Conservation (phyloP, 495 filamentous ascomycete genomes). For the Chaetomium tenue region DNA sequence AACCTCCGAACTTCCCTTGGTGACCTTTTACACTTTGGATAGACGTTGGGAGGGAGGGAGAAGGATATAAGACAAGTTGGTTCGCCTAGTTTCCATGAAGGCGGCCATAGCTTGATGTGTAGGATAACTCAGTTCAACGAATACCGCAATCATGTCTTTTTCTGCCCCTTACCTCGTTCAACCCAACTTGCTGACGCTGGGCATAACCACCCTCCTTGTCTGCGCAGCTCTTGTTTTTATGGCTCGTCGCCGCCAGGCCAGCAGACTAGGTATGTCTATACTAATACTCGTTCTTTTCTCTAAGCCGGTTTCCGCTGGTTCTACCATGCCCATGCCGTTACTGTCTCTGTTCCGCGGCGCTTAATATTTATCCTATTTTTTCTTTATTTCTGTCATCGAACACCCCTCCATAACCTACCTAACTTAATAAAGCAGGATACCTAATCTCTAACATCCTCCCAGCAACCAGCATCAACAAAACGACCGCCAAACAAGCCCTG, state of each 20-base stretch:
- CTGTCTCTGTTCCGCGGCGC: too few relatives aligned
- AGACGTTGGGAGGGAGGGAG: too few relatives aligned
- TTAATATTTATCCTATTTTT: neutral
- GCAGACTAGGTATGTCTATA: neutral
- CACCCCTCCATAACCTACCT: too few relatives aligned
- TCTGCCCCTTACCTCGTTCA: neutral
- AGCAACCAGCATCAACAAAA: neutral
- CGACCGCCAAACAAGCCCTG: neutral
- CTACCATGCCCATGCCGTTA: neutral
- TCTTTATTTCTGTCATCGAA: too few relatives aligned
- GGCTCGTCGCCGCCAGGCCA: neutral
- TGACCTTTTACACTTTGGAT: neutral
- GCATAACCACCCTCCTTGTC: neutral
- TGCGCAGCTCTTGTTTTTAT: neutral
- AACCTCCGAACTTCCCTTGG: conserved; percentile 7
- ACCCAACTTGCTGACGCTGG: neutral
- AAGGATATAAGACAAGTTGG: neutral
- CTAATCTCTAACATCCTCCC: neutral
- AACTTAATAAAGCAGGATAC: neutral
- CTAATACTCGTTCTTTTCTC: neutral
- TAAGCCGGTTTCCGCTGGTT: neutral
- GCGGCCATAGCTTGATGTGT: neutral
- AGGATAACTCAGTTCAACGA: neutral
- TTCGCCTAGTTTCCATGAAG: neutral
- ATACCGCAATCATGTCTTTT: neutral